Percentiles rank a stretch among this genome's conserved stretches.
Conservation (phyloP, 2,329 filamentous ascomycete species). For the Purpureocillium lavendulum region DNA sequence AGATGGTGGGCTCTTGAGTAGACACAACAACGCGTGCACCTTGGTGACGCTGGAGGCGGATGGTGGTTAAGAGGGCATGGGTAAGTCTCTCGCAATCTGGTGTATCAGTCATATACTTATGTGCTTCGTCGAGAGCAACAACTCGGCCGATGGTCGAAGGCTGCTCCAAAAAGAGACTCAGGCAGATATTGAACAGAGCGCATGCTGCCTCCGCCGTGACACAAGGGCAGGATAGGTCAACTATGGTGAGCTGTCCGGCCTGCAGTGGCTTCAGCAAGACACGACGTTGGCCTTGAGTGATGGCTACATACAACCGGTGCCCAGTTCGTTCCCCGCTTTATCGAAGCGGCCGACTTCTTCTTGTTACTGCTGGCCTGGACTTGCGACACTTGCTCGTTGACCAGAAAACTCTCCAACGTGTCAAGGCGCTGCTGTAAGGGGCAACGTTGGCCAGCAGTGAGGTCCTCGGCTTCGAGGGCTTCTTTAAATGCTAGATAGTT, state of each 20-base stretch:
- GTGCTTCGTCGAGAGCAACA: conserved; percentile 67
- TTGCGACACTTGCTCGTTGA: conserved; percentile 9
- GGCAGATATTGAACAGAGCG: conserved; percentile 62
- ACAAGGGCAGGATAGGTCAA: conserved; percentile 68
- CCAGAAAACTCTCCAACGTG: conserved; percentile 50
- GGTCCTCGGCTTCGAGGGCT: conserved; percentile 17
- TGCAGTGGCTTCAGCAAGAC: background rate
- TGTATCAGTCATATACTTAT: conserved; percentile 61
- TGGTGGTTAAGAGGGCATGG: conserved; percentile 49
- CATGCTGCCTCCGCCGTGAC: conserved; percentile 60
- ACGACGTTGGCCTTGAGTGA: too few relatives aligned
- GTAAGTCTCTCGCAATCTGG: conserved; percentile 51
- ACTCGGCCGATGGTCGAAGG: conserved; percentile 40
- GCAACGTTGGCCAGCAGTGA: conserved; percentile 39
- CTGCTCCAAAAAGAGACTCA: conserved; percentile 57
- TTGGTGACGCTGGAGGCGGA: conserved; percentile 64
- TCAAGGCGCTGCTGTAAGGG: conserved; percentile 36
- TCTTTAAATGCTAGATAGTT: conserved; percentile 40
- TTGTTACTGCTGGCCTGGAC: background rate
- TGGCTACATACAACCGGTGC: too few relatives aligned
- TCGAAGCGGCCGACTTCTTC: background rate
- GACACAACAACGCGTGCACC: conserved; percentile 61
- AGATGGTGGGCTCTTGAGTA: conserved; percentile 70
- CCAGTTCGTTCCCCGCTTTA: conserved; percentile 9
- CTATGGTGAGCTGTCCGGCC: conserved; percentile 26